phyloP scores from a whole-genome alignment of 2,329 filamentous ascomycete species.

The Teratosphaeria nubilosa region DNA sequence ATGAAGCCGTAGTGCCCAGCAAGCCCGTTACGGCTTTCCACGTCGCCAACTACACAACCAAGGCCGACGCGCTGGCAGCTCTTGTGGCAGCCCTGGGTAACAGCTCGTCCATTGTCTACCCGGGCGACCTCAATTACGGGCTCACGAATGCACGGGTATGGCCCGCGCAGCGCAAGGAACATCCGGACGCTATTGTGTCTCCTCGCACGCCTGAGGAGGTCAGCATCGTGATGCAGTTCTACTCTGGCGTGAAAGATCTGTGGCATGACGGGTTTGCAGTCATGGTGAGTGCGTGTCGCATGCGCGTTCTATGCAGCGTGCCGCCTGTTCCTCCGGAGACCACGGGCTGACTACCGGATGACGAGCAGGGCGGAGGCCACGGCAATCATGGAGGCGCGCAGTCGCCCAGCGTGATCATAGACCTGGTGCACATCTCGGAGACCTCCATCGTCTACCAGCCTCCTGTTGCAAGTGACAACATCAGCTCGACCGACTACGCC shows the following conservation, averaged over 20 bases:
- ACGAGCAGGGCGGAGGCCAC: neutral
- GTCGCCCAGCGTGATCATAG: neutral
- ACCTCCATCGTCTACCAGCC: neutral
- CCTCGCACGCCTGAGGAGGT: neutral
- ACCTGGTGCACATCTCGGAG: neutral
- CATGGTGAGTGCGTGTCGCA: neutral
- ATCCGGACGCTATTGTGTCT: neutral
- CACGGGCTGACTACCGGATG: neutral
- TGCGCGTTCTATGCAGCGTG: neutral
- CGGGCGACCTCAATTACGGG: neutral
- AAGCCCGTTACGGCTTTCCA: neutral
- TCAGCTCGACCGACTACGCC: neutral
- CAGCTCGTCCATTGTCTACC: neutral
- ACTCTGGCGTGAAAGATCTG: neutral
- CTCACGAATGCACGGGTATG: neutral
- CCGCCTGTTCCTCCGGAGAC: neutral
- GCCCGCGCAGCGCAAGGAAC: neutral
- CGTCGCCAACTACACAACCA: neutral
- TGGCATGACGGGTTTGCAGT: neutral
- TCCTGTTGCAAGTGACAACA: neutral
- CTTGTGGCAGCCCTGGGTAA: neutral
- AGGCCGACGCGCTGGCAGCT: neutral
- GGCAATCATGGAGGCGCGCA: neutral
- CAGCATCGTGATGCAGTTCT: neutral
- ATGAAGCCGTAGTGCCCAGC: neutral